Base-by-base conservation (phyloP, 2,329 filamentous ascomycete species). In the Colletotrichum tamarilloi region DNA sequence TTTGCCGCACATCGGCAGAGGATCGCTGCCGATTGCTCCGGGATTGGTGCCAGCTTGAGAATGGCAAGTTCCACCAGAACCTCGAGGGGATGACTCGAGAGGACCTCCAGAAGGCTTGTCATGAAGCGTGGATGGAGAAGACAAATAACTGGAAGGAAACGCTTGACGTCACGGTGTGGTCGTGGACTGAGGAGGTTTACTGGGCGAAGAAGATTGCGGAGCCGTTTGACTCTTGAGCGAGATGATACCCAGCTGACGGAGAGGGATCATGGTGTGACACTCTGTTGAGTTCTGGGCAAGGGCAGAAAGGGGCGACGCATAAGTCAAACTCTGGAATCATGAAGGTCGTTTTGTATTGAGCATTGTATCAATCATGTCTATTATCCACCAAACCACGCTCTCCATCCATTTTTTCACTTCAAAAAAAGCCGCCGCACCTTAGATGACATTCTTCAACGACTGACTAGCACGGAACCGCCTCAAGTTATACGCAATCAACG, bases 401-500 rank as follows among this genome's bases (percentile, higher is more conserved):
- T 56, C 14, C 11, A 5, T 28, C 38, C 38, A 46, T 32, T 42
- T 32, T 16, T 46, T 42, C 30, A 35, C 32, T 35, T 2, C 32
- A 35, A 35, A 35, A 12, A 16, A 16, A 16, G 38, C n/a, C 26
- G 46, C 42, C 46, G 3, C 19, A 24, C 16, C 35, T 73, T 22
- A 66, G 62, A 89, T 84, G 46, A 85, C 77, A 77, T 93, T 93
- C 84, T 85, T 90, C 78, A 93, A 76, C 68, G 84, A 78, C 83
- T 92, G 90, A 1, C 86, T 86, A 1, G 90, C 90, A 75, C 91
- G 75, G 77, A 92, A 90, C 75, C 86, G 83, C 75, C 90, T 84
- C 81, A 93, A 76, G 76, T 93, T 93, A 71, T 90, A 86, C 53
- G 88, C 87, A 74, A 92, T 91, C 77, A 93, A 80, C 6, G 76